phyloP scores from a whole-genome alignment of 75 land plant genomes.

The Sequoia sempervirens region DNA sequence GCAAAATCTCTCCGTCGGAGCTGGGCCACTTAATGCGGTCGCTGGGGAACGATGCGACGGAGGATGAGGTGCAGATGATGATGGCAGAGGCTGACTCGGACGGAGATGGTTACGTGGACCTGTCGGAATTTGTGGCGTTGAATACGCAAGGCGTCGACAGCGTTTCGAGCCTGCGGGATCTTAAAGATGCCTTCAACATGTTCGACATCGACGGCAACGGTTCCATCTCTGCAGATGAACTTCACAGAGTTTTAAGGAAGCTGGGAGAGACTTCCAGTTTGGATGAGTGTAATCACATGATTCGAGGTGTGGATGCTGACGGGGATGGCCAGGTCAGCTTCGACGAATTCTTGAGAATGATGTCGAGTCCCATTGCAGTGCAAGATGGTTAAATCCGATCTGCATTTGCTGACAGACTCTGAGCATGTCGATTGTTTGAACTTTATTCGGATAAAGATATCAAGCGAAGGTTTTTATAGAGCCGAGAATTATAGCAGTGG shows the following conservation, averaged over 20 bases:
- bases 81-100: constrained; percentile 43
- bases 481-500: no score
- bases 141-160: constrained; percentile 30
- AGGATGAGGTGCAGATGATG: constrained; percentile 49
- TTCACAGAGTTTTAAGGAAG: constrained; percentile 49
- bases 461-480: no score
- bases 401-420: no score
- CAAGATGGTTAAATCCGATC: neutral
- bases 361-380: constrained; percentile 14
- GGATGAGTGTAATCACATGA: constrained; percentile 64
- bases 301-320: constrained; percentile 56
- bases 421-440: no score
- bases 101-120: constrained; percentile 59
- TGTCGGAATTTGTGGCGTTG: constrained; percentile 50
- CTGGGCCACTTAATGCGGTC: constrained; percentile 38
- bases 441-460: no score
- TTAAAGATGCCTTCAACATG: constrained; percentile 60
- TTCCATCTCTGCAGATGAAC: constrained; percentile 61
- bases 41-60: constrained; percentile 36
- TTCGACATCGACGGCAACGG: constrained; percentile 74
- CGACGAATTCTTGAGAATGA: constrained; percentile 77
- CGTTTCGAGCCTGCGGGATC: constrained; percentile 28
- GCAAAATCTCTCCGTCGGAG: constrained; percentile 53
- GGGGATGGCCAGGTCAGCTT: constrained; percentile 72
- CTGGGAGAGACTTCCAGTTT: constrained; percentile 47